Evolutionary conservation across 2,329 filamentous ascomycete species (phyloP).

Genomic region (Aspergillus sp.): DNA sequence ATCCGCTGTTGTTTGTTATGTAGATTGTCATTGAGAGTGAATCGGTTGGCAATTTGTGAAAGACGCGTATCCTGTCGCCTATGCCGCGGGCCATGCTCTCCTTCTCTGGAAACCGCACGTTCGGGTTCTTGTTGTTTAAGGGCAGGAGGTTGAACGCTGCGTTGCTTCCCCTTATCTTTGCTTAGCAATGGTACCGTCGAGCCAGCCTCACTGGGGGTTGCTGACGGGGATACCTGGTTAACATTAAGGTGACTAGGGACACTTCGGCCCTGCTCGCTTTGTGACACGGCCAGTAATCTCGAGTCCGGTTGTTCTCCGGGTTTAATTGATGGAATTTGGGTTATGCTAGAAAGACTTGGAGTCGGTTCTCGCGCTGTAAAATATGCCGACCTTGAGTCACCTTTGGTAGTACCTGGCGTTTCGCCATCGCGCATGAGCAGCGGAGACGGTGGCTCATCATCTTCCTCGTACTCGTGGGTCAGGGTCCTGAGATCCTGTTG

Average conservation of each 20-base stretch:
- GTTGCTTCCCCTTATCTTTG: slow-evolving; percentile 23
- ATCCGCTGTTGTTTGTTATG: slow-evolving; percentile 42
- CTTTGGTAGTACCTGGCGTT: slow-evolving; percentile 14
- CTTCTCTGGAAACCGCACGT: slow-evolving; percentile 23
- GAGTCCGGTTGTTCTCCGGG: slow-evolving; percentile 4
- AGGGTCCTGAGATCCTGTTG: slow-evolving; percentile 23
- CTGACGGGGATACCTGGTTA: slow-evolving; percentile 23
- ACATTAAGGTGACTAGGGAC: slow-evolving; percentile 19
- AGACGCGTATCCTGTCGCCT: slow-evolving; percentile 22
- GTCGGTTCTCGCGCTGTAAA: slow-evolving; percentile 32
- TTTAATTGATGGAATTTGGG: slow-evolving; percentile 15
- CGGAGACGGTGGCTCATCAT: slow-evolving; percentile 10
- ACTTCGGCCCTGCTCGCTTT: slow-evolving; percentile 17
- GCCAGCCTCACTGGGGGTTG: slow-evolving; percentile 29
- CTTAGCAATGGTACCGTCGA: slow-evolving; percentile 37
- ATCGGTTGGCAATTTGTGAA: slow-evolving; percentile 41
- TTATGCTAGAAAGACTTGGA: slow-evolving; percentile 18
- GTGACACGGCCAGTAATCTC: slow-evolving; percentile 5
- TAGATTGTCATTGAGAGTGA: slow-evolving; percentile 47
- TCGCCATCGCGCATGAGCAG: background rate
- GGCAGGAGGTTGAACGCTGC: slow-evolving; percentile 15
- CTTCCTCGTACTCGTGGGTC: slow-evolving; percentile 22
- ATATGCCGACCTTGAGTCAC: slow-evolving; percentile 28
- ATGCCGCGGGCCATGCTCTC: slow-evolving; percentile 16
- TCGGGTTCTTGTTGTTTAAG: slow-evolving; percentile 37